Evolutionary conservation across 2,329 filamentous ascomycete species (phyloP).

Genomic region (Paramyrothecium roridum): DNA sequence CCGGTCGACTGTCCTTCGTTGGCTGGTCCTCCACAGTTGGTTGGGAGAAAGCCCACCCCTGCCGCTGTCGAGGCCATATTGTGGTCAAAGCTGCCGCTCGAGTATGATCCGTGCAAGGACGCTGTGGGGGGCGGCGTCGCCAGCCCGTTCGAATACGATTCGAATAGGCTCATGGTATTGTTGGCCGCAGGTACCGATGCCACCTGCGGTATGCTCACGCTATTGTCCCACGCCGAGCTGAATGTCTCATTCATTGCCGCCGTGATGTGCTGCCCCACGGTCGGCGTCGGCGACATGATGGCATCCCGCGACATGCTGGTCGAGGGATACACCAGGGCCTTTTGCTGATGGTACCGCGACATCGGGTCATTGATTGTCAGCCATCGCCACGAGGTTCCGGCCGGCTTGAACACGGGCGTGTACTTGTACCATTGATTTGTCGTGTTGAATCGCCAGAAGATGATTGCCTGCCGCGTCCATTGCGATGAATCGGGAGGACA

Average conservation of each 20-base stretch:
- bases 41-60: constrained; percentile 26
- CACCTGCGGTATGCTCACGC: constrained; percentile 23
- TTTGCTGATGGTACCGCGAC: constrained; percentile 55
- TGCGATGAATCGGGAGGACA: constrained; percentile 39
- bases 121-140: constrained; percentile 56
- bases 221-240: constrained; percentile 43
- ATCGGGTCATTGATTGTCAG: constrained; percentile 58
- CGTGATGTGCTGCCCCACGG: constrained; percentile 47
- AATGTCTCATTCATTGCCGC: constrained; percentile 58
- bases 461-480: constrained; percentile 57
- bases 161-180: constrained; percentile 38
- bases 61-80: constrained; percentile 22
- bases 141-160: constrained; percentile 50
- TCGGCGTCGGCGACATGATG: constrained; percentile 52
- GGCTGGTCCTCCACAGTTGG: constrained; percentile 20
- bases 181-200: constrained; percentile 28
- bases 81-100: constrained; percentile 41
- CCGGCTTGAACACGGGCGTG: constrained; percentile 44
- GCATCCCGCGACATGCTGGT: constrained; percentile 32
- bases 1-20: constrained; percentile 19
- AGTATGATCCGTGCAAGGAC: constrained; percentile 44
- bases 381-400: constrained; percentile 60
- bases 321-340: constrained; percentile 34
- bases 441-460: constrained; percentile 61
- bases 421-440: constrained; percentile 50